phyloP scores from a whole-genome alignment of 345 rosid species.

The Arabis alpina region DNA sequence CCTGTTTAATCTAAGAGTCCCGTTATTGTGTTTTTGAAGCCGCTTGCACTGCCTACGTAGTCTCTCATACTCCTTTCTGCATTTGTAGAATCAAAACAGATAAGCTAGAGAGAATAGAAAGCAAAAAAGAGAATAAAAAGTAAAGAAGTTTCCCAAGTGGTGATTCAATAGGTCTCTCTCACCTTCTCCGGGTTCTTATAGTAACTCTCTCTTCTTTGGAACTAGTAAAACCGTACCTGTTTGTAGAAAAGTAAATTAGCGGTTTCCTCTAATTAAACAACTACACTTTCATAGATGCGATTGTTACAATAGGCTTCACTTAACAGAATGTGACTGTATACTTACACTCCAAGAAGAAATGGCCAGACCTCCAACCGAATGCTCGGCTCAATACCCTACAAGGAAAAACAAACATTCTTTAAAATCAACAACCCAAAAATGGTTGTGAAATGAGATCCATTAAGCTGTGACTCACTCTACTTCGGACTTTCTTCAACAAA shows the following conservation, averaged over 20 bases:
- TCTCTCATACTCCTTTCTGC: constrained; percentile 91
- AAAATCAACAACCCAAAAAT: not conserved
- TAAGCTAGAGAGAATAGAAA: constrained; percentile 2
- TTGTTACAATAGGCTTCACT: not conserved
- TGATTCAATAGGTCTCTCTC: constrained; percentile 23
- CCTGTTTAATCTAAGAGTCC: constrained; percentile 50
- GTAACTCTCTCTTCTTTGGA: constrained; percentile 76
- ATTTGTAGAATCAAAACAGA: constrained; percentile 32
- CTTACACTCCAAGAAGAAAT: constrained; percentile 98
- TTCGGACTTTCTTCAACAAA: constrained; percentile 88
- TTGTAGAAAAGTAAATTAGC: constrained; percentile 1
- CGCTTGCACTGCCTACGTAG: constrained; percentile 71
- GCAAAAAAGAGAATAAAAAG: not conserved
- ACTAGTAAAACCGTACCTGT: constrained; percentile 81
- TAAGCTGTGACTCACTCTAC: constrained; percentile 71
- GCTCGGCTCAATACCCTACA: constrained; percentile 91
- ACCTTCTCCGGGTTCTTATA: constrained; percentile 80
- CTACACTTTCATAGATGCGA: not conserved
- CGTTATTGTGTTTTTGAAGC: constrained; percentile 50
- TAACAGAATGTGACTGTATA: constrained; percentile 19
- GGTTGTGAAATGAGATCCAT: constrained; percentile 16
- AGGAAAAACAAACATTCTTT: constrained; percentile 17
- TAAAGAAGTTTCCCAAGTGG: not conserved
- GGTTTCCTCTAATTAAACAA: not conserved
- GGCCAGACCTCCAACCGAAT: constrained; percentile 97